phyloP scores from a whole-genome alignment of 306 rosid genomes.

The Trifolium subterraneum region DNA sequence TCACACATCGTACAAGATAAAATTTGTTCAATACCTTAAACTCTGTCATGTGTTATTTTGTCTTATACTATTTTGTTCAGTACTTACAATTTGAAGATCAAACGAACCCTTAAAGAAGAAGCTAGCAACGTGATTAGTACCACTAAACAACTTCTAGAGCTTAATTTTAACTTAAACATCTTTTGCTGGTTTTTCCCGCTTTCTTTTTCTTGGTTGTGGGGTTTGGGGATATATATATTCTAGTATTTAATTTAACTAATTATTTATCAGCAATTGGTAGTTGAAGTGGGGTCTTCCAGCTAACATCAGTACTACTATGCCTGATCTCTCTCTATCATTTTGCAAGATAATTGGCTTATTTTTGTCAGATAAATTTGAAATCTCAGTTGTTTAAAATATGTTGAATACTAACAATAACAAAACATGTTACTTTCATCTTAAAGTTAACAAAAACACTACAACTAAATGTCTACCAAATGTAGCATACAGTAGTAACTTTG shows the following conservation, averaged over 20 bases:
- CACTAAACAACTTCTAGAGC: not conserved
- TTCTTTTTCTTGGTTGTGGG: not conserved
- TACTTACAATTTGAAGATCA: too few relatives aligned
- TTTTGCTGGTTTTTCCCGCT: not conserved
- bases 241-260: too few relatives aligned
- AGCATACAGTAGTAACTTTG: not conserved
- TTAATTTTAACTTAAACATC: not conserved
- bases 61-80: too few relatives aligned
- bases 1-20: too few relatives aligned
- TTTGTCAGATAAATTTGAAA: slow-evolving; percentile 1
- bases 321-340: slow-evolving; percentile 14
- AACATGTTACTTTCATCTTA: not conserved
- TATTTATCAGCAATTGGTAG: slow-evolving; percentile 15
- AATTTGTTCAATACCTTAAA: too few relatives aligned
- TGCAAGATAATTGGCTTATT: slow-evolving; percentile 5
- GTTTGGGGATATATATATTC: not conserved
- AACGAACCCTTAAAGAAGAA: too few relatives aligned
- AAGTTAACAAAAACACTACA: not conserved
- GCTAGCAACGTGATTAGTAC: too few relatives aligned
- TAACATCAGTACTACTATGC: slow-evolving; percentile 13
- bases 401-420: not conserved
- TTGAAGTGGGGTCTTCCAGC: slow-evolving; percentile 43
- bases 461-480: not conserved
- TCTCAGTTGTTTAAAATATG: slow-evolving; percentile 21
- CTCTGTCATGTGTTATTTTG: too few relatives aligned